Evolutionary conservation across 192 early-diverging fungal genomes (phyloP).

Genomic region (Coemansia sp.): DNA sequence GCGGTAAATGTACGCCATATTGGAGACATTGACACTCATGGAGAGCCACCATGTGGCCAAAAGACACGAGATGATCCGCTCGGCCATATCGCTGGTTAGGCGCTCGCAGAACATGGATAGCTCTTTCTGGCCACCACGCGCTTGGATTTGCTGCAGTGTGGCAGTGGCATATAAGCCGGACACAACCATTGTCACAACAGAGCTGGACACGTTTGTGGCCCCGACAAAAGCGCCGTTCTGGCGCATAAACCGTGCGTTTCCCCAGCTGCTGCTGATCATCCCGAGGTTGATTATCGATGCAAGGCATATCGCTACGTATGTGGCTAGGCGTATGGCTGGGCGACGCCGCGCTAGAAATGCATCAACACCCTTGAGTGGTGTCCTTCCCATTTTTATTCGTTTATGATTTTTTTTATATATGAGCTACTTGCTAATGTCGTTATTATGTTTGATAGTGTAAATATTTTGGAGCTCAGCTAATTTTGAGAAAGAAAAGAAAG

Average conservation of each 20-base stretch:
- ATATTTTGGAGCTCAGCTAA: no score
- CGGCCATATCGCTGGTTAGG: slow-evolving; percentile 17
- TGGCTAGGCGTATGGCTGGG: slow-evolving; percentile 24
- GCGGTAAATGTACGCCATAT: slow-evolving; percentile 43
- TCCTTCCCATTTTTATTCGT: slow-evolving; percentile 25
- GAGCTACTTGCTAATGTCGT: no score
- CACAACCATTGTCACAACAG: slow-evolving; percentile 26
- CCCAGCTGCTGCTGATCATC: slow-evolving; percentile 48
- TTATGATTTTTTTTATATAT: neutral
- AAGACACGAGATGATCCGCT: slow-evolving; percentile 25
- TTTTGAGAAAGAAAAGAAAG: neutral
- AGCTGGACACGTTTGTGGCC: slow-evolving; percentile 17
- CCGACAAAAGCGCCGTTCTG: slow-evolving; percentile 42
- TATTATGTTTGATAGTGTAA: no score
- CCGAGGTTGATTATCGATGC: slow-evolving; percentile 37
- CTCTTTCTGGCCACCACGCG: neutral
- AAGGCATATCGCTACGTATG: slow-evolving; percentile 25
- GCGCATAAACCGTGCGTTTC: slow-evolving; percentile 45
- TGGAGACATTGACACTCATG: slow-evolving; percentile 30
- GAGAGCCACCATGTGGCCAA: slow-evolving; percentile 52
- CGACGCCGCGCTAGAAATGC: slow-evolving; percentile 35
- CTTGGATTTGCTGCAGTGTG: slow-evolving; percentile 7
- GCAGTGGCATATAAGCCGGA: slow-evolving; percentile 23
- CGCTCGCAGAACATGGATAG: slow-evolving; percentile 16
- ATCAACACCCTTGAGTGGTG: slow-evolving; percentile 40